Evolutionary conservation across 1,139 yeast species (phyloP).

Genomic region (Suhomyces coccinellae): DNA sequence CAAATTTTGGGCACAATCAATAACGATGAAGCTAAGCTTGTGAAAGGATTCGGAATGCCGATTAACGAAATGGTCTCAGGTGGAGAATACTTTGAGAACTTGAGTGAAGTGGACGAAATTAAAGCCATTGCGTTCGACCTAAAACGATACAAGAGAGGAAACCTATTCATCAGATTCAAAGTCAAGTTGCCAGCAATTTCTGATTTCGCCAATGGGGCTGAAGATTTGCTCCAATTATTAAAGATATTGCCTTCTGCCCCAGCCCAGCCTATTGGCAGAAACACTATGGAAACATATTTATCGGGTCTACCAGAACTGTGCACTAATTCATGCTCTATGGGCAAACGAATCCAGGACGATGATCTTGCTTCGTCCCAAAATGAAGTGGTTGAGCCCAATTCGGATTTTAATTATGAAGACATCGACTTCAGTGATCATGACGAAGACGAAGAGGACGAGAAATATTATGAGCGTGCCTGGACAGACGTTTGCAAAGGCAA

Average conservation of each 20-base stretch:
- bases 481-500: conserved; percentile 6
- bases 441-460: conserved; percentile 28
- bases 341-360: not conserved
- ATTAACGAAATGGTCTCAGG: conserved; percentile 43
- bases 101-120: conserved; percentile 19
- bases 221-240: conserved; percentile 25
- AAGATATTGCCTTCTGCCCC: conserved; percentile 26
- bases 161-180: conserved; percentile 44
- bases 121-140: conserved; percentile 23
- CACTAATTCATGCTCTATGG: not conserved
- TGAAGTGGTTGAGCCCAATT: conserved; percentile 10
- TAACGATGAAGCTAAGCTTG: conserved; percentile 48
- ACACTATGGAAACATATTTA: conserved; percentile 22
- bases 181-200: conserved; percentile 35
- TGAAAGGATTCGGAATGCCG: conserved; percentile 64
- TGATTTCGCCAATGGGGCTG: conserved; percentile 25
- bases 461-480: conserved; percentile 25
- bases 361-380: not conserved
- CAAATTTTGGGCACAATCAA: conserved; percentile 49
- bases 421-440: conserved; percentile 25
- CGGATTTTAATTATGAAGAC: conserved; percentile 28
- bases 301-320: conserved; percentile 19
- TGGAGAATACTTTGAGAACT: conserved; percentile 25
- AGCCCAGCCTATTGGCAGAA: not conserved
- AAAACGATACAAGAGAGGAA: conserved; percentile 32